Conservation (phyloP, 176 grass and related monocot genomes). For the Triticum dicoccoides region DNA sequence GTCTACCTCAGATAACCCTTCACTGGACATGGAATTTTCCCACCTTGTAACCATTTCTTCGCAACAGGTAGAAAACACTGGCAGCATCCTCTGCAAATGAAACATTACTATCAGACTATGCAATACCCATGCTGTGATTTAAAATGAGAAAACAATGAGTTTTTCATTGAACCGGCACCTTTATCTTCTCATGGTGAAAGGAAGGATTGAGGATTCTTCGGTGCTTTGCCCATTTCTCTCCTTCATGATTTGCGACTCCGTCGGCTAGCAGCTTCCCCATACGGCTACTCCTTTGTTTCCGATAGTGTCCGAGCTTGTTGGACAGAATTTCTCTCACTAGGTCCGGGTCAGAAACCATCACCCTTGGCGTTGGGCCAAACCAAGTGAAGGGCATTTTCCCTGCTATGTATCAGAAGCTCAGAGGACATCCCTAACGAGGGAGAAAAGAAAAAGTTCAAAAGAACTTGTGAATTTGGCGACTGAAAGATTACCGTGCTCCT, state of each 20-base stretch:
- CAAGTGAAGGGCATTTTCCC: conserved; percentile 30
- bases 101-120: background rate
- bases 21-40: conserved; percentile 38
- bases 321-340: background rate
- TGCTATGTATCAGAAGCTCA: too few species aligned
- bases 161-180: conserved; percentile 27
- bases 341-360: conserved; percentile 46
- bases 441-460: too few species aligned
- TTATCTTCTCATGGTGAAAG: too few species aligned
- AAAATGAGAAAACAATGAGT: background rate
- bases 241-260: conserved; percentile 45
- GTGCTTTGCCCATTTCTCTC: conserved; percentile 66
- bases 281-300: background rate
- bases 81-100: conserved; percentile 51
- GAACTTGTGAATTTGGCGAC: too few species aligned
- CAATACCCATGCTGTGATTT: background rate
- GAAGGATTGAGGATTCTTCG: conserved; percentile 36
- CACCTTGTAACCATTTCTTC: conserved; percentile 62
- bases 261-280: background rate
- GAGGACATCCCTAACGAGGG: too few species aligned
- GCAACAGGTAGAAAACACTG: conserved; percentile 56
- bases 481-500: conserved; percentile 27
- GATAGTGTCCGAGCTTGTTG: conserved; percentile 56
- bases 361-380: conserved; percentile 50
- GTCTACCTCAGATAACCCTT: conserved; percentile 58